Evolutionary conservation across 116 monocot genomes (phyloP), one percentile per base, ranked within the genome.

Genomic region (Cymodocea nodosa): DNA sequence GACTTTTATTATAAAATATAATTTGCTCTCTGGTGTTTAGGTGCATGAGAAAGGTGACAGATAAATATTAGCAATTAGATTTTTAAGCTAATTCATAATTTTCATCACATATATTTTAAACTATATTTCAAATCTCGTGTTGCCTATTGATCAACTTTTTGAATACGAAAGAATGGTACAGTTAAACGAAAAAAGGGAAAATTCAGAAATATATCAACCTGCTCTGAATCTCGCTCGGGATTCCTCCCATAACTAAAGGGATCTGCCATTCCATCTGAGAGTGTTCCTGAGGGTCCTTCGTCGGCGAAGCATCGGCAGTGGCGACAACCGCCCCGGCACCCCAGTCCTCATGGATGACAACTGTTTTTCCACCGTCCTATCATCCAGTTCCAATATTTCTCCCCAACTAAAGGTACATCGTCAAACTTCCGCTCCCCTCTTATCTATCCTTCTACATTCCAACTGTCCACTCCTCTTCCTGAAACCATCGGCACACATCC

Each of bases 211-310:
- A 23, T 20, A 30, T 60, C 14, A 24, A 65, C 65, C 50, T 65
- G 65, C 19, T 65, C 65, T 23, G 39, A 23, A 23, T 65, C 65
- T 39, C 65, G 65, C 15, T 65, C 65, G 18, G 65, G 65, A 65
- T 65, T 65, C 54, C 54, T 54, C 20, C 50, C 65, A 50, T 50
- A 50, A 25, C 65, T 65, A 65, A 65, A 49, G 23, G 35, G 65
- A 65, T 65, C 65, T 65, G 23, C 65, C 65, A 65, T 65, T 65
- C 65, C 65, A 65, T 65, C 65, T 51, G 65, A 65, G 50, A 65
- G 65, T 19, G 62, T 4, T 62, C 37, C 37, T 62, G 62, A 13
- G 62, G 34, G 18, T 15, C 15, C 15, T 15, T 34, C 62, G 34
- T 15, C 7, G 37, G 35, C 37, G 62, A 62, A 62, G 34, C 62